Evolutionary conservation across 768 basidiomycete genomes (phyloP).

Genomic region (Lactarius hengduanensis): DNA sequence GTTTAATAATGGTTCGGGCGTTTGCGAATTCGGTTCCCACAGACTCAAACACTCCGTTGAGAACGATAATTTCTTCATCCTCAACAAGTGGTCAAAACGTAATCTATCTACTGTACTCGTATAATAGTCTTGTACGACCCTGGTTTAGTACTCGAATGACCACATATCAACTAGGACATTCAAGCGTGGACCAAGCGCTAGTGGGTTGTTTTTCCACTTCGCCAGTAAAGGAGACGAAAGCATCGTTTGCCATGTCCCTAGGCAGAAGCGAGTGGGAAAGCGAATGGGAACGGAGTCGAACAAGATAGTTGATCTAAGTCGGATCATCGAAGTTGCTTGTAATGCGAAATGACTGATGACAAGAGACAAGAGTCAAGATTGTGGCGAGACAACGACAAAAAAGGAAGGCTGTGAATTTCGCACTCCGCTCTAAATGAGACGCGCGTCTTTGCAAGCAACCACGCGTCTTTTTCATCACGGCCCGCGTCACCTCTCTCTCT

Average conservation of each 20-base stretch:
- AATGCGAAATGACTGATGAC: background rate
- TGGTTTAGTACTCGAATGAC: slow-evolving; percentile 79
- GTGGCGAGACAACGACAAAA: background rate
- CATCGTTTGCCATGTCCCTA: slow-evolving; percentile 70
- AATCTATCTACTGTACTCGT: slow-evolving; percentile 4
- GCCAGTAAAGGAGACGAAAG: slow-evolving; percentile 78
- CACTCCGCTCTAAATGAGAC: slow-evolving; percentile 21
- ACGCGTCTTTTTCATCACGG: slow-evolving; percentile 19
- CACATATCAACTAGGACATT: slow-evolving; percentile 52
- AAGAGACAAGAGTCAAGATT: background rate
- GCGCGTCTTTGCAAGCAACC: slow-evolving; percentile 1
- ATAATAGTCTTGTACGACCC: slow-evolving; percentile 41
- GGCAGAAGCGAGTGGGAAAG: slow-evolving; percentile 64
- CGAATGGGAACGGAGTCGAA: slow-evolving; percentile 47
- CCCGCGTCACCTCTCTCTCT: slow-evolving; percentile 12
- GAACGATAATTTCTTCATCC: slow-evolving; percentile 19
- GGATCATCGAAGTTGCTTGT: background rate
- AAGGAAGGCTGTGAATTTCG: background rate
- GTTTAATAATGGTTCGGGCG: slow-evolving; percentile 25
- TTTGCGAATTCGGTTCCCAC: slow-evolving; percentile 27
- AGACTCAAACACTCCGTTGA: slow-evolving; percentile 6
- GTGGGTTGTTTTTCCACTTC: slow-evolving; percentile 58
- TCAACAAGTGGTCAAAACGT: background rate
- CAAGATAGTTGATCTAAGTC: slow-evolving; percentile 21
- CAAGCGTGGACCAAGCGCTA: slow-evolving; percentile 73